Conservation (phyloP, 176 grass and related monocot species). For the Pontederia paniculata region DNA sequence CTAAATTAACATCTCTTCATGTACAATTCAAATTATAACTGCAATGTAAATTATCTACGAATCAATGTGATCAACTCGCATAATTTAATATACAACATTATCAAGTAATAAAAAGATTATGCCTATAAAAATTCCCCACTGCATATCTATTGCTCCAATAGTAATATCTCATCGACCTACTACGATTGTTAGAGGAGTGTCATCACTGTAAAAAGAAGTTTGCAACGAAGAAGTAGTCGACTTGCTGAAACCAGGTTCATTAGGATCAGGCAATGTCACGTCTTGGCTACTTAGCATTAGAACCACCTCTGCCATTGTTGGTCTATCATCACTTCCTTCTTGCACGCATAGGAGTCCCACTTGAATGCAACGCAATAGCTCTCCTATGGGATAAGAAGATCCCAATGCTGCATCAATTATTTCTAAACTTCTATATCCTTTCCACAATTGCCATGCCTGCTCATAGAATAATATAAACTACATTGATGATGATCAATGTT, state of each 20-base stretch:
- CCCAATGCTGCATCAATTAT: constrained; percentile 30
- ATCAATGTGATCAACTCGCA: no score
- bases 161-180: constrained; percentile 29
- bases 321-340: constrained; percentile 52
- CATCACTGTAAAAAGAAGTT: constrained; percentile 37
- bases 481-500: background rate
- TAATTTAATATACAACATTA: no score
- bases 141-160: no score
- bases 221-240: constrained; percentile 15
- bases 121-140: no score
- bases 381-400: constrained; percentile 3
- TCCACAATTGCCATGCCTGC: constrained; percentile 73
- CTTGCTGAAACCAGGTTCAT: constrained; percentile 43
- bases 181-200: constrained; percentile 43
- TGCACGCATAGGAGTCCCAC: constrained; percentile 71
- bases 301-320: constrained; percentile 47
- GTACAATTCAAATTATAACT: no score
- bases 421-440: constrained; percentile 30
- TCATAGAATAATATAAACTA: background rate
- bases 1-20: no score
- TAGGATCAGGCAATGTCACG: constrained; percentile 31
- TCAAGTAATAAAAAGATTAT: no score
- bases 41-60: no score
- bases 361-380: constrained; percentile 57
- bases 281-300: constrained; percentile 51